Evolutionary conservation across 164 flowering plant species (phyloP).

Genomic region (Macadamia tetraphylla): DNA sequence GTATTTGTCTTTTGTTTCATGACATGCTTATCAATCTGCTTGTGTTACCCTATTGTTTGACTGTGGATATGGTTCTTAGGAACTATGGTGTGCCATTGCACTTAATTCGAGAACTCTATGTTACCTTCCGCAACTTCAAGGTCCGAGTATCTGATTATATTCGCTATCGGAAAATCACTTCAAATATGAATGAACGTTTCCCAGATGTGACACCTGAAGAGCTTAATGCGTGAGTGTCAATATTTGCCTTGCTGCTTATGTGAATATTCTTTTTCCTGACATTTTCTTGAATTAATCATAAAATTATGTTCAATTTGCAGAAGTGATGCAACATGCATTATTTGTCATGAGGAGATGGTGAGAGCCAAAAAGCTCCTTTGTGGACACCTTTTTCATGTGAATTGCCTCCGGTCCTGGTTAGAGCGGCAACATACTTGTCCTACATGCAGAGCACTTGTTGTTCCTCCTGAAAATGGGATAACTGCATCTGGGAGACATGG

Average conservation of each 20-base stretch:
- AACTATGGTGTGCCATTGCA: slow-evolving; percentile 95
- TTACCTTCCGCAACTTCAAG: slow-evolving; percentile 90
- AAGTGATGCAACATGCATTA: slow-evolving; percentile 96
- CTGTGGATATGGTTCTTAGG: slow-evolving; percentile 35
- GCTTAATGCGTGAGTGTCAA: slow-evolving; percentile 58
- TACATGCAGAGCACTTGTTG: slow-evolving; percentile 91
- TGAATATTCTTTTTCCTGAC: background rate
- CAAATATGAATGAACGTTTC: slow-evolving; percentile 97
- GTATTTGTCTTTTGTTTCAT: too few species aligned
- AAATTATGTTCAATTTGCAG: slow-evolving; percentile 36
- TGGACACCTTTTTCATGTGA: slow-evolving; percentile 97
- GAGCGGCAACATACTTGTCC: slow-evolving; percentile 98
- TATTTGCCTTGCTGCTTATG: background rate
- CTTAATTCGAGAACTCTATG: slow-evolving; percentile 92
- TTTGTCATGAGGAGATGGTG: slow-evolving; percentile 99
- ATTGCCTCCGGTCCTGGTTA: slow-evolving; percentile 96
- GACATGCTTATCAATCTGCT: too few species aligned
- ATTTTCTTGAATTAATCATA: background rate
- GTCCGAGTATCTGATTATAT: slow-evolving; percentile 90
- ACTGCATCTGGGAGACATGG: slow-evolving; percentile 38
- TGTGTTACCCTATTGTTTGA: background rate
- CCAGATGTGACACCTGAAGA: slow-evolving; percentile 98
- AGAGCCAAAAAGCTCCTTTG: slow-evolving; percentile 87
- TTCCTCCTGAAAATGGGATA: slow-evolving; percentile 73
- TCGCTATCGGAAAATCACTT: slow-evolving; percentile 94